Conservation (phyloP, 805 yeast species). For the Isabelozyma rhagii region DNA sequence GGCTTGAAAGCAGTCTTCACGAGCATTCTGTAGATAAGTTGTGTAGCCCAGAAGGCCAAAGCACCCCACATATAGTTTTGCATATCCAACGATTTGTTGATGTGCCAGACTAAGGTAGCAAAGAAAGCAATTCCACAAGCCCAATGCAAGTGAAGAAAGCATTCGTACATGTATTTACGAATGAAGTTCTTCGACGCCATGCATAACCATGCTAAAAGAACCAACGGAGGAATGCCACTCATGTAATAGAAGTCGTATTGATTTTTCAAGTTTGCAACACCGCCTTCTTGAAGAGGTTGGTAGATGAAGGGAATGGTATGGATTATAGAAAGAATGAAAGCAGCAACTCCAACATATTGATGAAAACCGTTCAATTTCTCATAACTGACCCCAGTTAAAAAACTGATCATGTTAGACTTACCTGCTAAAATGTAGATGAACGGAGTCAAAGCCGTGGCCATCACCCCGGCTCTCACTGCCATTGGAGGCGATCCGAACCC, state of each 20-base stretch:
- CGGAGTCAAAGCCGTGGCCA: constrained; percentile 50
- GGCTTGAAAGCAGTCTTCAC: constrained; percentile 48
- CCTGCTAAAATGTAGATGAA: constrained; percentile 50
- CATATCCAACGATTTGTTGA: constrained; percentile 27
- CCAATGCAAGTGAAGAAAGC: constrained; percentile 54
- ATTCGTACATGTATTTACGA: constrained; percentile 42
- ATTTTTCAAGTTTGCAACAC: constrained; percentile 20
- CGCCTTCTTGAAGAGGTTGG: constrained; percentile 49
- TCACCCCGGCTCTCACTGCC: constrained; percentile 51
- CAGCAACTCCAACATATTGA: constrained; percentile 43
- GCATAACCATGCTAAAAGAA: constrained; percentile 43
- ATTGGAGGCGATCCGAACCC: constrained; percentile 62
- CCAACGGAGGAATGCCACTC: constrained; percentile 50
- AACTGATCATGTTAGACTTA: constrained; percentile 47
- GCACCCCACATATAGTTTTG: constrained; percentile 49
- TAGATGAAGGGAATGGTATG: constrained; percentile 50
- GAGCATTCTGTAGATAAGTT: constrained; percentile 43
- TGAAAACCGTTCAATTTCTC: constrained; percentile 54
- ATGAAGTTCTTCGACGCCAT: constrained; percentile 38
- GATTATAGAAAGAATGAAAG: constrained; percentile 42
- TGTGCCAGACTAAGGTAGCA: constrained; percentile 47
- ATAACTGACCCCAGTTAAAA: constrained; percentile 51
- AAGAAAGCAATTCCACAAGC: constrained; percentile 46
- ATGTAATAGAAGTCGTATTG: constrained; percentile 18
- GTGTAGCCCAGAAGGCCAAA: constrained; percentile 49